Evolutionary conservation across 192 early-diverging fungal species (phyloP), one percentile per base, ranked within the genome.

Genomic region (Backusella mclennaniae): DNA sequence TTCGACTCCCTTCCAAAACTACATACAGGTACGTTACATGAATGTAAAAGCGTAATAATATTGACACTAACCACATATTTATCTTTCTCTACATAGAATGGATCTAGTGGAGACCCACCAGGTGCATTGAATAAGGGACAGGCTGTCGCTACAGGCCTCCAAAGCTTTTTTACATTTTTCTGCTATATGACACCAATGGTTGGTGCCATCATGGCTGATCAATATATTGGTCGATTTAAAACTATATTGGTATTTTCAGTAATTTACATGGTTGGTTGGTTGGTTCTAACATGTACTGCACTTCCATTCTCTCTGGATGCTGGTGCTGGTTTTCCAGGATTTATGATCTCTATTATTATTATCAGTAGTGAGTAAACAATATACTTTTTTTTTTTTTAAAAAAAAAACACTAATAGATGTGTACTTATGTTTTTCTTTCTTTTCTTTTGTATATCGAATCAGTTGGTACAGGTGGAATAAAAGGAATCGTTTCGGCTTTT

Each of bases 171-270:
- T 80, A 87, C 88, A 41, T 90, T 90, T 77, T 89, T 85, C 74
- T 89, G 89, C 82, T 90, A 89, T 68, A 53, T 90, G 35, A 89
- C 87, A 14, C 88, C 89, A 14, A 84, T 91, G 31, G 46, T 91
- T 9, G 89, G 88, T 41, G 89, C 88, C 29, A 49, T 88, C 42
- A 68, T 91, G 38, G 87, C 89, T 35, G 88, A 87, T 87, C 53
- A 88, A 82, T 93, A 89, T 78, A 42, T 89, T 53, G 93, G 93
- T 76, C 91, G 89, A 83, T 93, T 87, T 83, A 87, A 86, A 74
- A 90, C 93, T 17, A 93, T 95, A 71, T 31, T 88, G 21, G 11
- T 93, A 26, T 93, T 95, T 76, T 83, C 83, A 42, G 17, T 84
- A 19, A 74, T 92, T 73, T 95, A 95, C 78, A 84, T 91, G 71